Evolutionary conservation across 106 monocot genomes (phyloP).

Genomic region (Dendrobium huoshanense): DNA sequence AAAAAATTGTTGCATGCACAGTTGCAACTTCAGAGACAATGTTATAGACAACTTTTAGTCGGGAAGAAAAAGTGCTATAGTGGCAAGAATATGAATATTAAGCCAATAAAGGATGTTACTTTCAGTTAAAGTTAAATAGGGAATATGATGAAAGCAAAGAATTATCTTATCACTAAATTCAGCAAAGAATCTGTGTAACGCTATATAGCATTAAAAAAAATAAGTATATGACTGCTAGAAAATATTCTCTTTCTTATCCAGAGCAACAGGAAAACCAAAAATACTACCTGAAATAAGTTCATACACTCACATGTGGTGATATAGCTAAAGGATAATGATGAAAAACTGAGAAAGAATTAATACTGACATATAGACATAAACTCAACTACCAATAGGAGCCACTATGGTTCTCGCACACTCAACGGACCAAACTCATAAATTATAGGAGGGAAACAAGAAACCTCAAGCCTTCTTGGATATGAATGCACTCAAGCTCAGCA

Average conservation of each 20-base stretch:
- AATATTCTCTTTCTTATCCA: neutral
- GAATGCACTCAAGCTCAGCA: neutral
- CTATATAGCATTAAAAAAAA: neutral
- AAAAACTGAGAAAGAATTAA: neutral
- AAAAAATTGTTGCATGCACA: neutral
- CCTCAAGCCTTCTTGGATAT: neutral
- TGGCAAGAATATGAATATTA: constrained; percentile 2
- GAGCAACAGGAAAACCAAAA: neutral
- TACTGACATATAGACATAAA: neutral
- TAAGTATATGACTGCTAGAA: neutral
- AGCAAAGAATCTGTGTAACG: neutral
- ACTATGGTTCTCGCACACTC: neutral
- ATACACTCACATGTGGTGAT: neutral
- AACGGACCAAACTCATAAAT: neutral
- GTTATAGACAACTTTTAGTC: neutral
- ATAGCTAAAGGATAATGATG: neutral
- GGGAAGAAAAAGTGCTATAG: neutral
- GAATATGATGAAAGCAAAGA: neutral
- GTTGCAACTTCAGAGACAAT: neutral
- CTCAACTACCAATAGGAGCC: neutral
- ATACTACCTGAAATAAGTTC: neutral
- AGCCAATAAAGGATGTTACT: neutral
- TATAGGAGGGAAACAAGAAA: neutral
- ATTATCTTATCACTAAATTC: neutral
- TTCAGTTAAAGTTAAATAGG: neutral